These are phyloP conservation scores for Boletus patriciae DNA, from an alignment of 768 basidiomycete species.

Conservation along the genomic window DNA sequence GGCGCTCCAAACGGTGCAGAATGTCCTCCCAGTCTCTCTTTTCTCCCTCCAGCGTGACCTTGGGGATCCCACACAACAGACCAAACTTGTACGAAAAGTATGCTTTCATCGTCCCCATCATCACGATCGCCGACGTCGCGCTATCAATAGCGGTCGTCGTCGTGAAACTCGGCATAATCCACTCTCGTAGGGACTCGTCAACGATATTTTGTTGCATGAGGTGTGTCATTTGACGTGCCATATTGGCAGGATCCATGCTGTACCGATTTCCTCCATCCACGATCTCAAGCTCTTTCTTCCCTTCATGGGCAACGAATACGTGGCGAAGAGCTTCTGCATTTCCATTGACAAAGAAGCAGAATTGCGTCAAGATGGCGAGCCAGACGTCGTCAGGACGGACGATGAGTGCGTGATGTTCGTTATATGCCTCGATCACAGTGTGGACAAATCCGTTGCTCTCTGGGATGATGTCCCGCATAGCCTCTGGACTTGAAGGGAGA, in stretches of 20 bases:
- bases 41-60: conserved; percentile 13
- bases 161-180: conserved; percentile 25
- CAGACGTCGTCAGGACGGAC: conserved; percentile 50
- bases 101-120: conserved; percentile 41
- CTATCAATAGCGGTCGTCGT: conserved; percentile 40
- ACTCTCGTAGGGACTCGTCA: conserved; percentile 21
- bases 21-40: conserved; percentile 36
- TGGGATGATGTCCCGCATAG: conserved; percentile 17
- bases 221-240: conserved; percentile 11
- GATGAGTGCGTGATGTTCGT: conserved; percentile 32
- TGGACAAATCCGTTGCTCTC: conserved; percentile 29
- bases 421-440: conserved; percentile 29
- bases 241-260: conserved; percentile 29
- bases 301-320: conserved; percentile 20
- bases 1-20: conserved; percentile 36
- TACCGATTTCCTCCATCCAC: background rate
- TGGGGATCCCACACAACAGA: background rate
- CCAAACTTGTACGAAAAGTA: conserved; percentile 30
- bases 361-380: conserved; percentile 30
- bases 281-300: conserved; percentile 24
- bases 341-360: conserved; percentile 38
- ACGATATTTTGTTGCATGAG: conserved; percentile 9
- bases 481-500: background rate
- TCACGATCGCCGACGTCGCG: conserved; percentile 33
- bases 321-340: conserved; percentile 31